Evolutionary conservation across 2,329 filamentous ascomycete species (phyloP).

Genomic region (Scedosporium boydii): DNA sequence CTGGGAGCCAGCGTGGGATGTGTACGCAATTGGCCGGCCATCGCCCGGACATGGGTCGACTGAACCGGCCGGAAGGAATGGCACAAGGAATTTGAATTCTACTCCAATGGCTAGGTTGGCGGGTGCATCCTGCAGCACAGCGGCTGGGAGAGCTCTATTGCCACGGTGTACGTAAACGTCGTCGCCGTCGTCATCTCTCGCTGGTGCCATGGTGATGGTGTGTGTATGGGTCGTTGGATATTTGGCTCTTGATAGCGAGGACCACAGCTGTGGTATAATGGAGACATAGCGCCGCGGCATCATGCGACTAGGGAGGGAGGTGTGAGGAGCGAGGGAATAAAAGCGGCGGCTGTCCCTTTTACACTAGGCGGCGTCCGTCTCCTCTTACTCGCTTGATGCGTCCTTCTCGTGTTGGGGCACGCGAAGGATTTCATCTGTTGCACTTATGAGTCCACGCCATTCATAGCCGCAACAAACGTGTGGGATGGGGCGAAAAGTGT

Average conservation of each 20-base stretch:
- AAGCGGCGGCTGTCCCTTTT: not conserved
- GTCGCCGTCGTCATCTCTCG: not conserved
- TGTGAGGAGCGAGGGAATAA: not conserved
- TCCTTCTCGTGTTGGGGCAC: not conserved
- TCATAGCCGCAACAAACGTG: not conserved
- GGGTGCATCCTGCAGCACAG: slow-evolving; percentile 1
- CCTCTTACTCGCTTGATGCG: not conserved
- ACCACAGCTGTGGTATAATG: not conserved
- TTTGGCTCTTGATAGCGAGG: not conserved
- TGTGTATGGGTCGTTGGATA: not conserved
- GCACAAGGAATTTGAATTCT: slow-evolving; percentile 23
- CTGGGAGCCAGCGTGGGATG: not conserved
- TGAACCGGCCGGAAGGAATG: slow-evolving; percentile 12
- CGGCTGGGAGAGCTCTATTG: not conserved
- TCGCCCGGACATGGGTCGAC: slow-evolving; percentile 6
- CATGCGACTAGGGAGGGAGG: not conserved
- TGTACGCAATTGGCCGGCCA: slow-evolving; percentile 5
- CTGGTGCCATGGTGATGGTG: not conserved
- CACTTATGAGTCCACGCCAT: not conserved
- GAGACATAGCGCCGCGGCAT: not conserved
- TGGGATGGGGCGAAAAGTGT: not conserved
- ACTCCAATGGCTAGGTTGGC: slow-evolving; percentile 14
- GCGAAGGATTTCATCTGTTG: not conserved
- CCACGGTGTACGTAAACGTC: not conserved
- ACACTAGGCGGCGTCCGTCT: not conserved